A percentile compares a stretch with the other conserved stretches of the same genome.
phyloP scores from a whole-genome alignment of 345 rosid species.

The Brassica rapa region DNA sequence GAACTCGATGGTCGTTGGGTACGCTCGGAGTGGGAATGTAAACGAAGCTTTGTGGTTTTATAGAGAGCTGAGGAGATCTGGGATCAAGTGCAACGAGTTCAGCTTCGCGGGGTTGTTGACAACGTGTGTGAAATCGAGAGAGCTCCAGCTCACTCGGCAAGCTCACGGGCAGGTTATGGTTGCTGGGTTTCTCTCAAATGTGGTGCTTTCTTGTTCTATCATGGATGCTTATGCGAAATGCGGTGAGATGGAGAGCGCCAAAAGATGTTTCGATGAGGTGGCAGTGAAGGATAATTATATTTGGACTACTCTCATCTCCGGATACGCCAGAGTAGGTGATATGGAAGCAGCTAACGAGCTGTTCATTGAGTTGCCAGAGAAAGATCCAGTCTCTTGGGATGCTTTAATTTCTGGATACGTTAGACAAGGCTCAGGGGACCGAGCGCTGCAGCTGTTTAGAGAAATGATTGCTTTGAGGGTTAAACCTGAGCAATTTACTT shows the following conservation, averaged over 20 bases:
- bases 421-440: conserved; percentile 54
- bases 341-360: conserved; percentile 59
- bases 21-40: conserved; percentile 49
- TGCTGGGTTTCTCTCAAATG: conserved; percentile 57
- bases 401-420: conserved; percentile 75
- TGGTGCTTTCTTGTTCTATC: conserved; percentile 56
- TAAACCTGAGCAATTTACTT: conserved; percentile 73
- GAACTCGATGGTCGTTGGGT: conserved; percentile 77
- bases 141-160: conserved; percentile 53
- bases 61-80: conserved; percentile 54
- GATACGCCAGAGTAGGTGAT: conserved; percentile 63
- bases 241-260: conserved; percentile 57
- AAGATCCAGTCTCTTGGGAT: conserved; percentile 71
- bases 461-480: conserved; percentile 52
- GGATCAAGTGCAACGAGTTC: conserved; percentile 58
- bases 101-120: conserved; percentile 69
- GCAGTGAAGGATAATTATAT: conserved; percentile 55
- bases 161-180: conserved; percentile 78
- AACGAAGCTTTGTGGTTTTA: conserved; percentile 52
- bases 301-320: conserved; percentile 80
- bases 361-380: conserved; percentile 65
- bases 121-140: conserved; percentile 56
- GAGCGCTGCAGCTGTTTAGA: conserved; percentile 52
- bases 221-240: conserved; percentile 73
- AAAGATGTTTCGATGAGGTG: conserved; percentile 65